These are phyloP conservation scores for Schwanniomyces sp. DNA, from an alignment of 805 yeast genomes.

Conservation along the genomic window DNA sequence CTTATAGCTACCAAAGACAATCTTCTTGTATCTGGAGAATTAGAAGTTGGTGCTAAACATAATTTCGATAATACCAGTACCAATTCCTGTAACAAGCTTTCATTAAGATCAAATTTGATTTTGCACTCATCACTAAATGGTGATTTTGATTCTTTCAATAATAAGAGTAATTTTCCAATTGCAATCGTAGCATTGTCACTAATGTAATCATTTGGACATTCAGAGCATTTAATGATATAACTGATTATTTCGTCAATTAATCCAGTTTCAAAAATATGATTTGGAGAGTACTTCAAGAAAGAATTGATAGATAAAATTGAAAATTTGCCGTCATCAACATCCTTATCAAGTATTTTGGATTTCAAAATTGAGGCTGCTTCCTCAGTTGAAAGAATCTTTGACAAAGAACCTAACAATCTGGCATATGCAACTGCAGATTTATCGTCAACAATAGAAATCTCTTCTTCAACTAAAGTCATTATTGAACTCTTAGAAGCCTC, in stretches of 20 bases:
- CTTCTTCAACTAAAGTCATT: slow-evolving; percentile 72
- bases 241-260: slow-evolving; percentile 49
- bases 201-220: slow-evolving; percentile 48
- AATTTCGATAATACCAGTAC: slow-evolving; percentile 50
- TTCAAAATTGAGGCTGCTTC: slow-evolving; percentile 64
- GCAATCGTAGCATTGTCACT: slow-evolving; percentile 79
- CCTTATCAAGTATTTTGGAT: slow-evolving; percentile 53
- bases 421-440: slow-evolving; percentile 76
- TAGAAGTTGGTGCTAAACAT: slow-evolving; percentile 54
- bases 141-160: slow-evolving; percentile 38
- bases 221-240: slow-evolving; percentile 46
- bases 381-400: slow-evolving; percentile 61
- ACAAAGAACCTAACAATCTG: slow-evolving; percentile 71
- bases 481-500: slow-evolving; percentile 70
- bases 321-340: slow-evolving; percentile 51
- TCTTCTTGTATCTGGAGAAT: slow-evolving; percentile 76
- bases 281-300: slow-evolving; percentile 75
- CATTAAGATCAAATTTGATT: slow-evolving; percentile 38
- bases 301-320: slow-evolving; percentile 75
- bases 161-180: slow-evolving; percentile 73
- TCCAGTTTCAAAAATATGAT: slow-evolving; percentile 55
- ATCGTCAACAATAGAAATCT: slow-evolving; percentile 52
- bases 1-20: slow-evolving; percentile 72
- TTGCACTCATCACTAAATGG: slow-evolving; percentile 25
- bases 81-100: slow-evolving; percentile 41